Evolutionary conservation across 257 asterid genomes (phyloP).

Genomic region (Apocynum venetum): DNA sequence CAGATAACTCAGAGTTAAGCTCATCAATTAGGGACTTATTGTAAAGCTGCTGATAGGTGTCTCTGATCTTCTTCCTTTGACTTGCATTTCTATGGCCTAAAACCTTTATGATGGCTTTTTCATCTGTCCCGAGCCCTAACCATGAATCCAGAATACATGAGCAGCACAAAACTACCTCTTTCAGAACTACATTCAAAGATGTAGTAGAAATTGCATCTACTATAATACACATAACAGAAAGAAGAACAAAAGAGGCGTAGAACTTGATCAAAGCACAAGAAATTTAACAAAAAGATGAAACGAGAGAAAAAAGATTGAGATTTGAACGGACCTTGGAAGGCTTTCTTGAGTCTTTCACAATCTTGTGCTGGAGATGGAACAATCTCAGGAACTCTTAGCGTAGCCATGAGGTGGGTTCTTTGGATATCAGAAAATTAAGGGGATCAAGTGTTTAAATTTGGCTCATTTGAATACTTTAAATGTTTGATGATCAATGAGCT

Average conservation of each 20-base stretch:
- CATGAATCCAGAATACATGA: conserved; percentile 18
- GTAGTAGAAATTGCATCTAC: conserved; percentile 5
- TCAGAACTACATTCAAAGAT: conserved; percentile 8
- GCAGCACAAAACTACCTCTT: conserved; percentile 6
- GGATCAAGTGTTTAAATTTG: background rate
- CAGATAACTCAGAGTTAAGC: conserved; percentile 56
- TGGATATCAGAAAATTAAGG: background rate
- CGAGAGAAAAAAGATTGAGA: background rate
- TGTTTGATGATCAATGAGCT: background rate
- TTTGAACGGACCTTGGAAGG: conserved; percentile 45
- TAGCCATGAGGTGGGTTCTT: conserved; percentile 36
- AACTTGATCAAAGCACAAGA: background rate
- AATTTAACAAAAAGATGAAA: background rate
- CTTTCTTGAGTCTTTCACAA: conserved; percentile 44
- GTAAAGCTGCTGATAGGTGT: conserved; percentile 53
- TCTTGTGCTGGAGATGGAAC: conserved; percentile 68
- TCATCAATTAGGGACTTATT: conserved; percentile 47
- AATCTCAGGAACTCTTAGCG: conserved; percentile 44
- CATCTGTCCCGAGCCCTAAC: conserved; percentile 70
- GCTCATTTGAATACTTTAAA: background rate
- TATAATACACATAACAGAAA: background rate
- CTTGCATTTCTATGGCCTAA: conserved; percentile 57
- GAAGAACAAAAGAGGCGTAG: background rate
- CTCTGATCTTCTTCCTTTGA: conserved; percentile 63
- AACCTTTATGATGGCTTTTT: conserved; percentile 54